Base-by-base conservation (phyloP, 169 alveolate genomes). In the Amoebophrya sp. region DNA sequence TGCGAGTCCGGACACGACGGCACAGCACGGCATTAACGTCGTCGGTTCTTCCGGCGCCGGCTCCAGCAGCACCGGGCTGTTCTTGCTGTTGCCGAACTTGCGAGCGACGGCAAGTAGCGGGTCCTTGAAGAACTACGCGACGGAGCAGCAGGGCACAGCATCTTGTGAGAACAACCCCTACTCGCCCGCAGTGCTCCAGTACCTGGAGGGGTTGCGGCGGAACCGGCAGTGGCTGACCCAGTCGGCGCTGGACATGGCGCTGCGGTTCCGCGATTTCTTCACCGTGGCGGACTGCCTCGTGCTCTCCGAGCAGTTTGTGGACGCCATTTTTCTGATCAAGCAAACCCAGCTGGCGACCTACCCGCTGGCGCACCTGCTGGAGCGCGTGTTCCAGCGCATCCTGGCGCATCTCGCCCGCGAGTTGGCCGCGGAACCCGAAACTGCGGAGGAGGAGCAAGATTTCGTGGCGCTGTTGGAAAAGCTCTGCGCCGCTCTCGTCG, bases 221-320 rank as follows among this genome's bases (percentile, higher is more conserved):
- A 66, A 66, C 83, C 83, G 83, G 39, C 29, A 18, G 83, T 66
- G 83, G 83, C 83, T 66, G 83, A 66, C 83, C 32, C 83, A 66
- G 83, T 2, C 83, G 10, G 83, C 83, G 83, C 18, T 66, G 83
- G 83, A 66, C 83, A 66, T 66, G 83, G 83, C 83, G 83, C 35
- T 66, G 83, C 83, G 83, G 83, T 66, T 66, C 35, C 83, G 83
- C 29, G 83, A 66, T 25, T 66, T 66, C 32, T 66, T 66, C 83
- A 66, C 83, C 10, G 83, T 66, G 35, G 83, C 83, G 18, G 83
- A 66, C 83, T 25, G 29, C 83, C 35, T 66, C 32, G 83, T 66
- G 35, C 35, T 66, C 32, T 25, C 38, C 35, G 83, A 66, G 83
- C 83, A 66, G 83, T 66, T 25, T 25, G 83, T 66, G 35, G 83